Evolutionary conservation across 164 flowering plant species (phyloP).

Genomic region (Cinnamomum chago): DNA sequence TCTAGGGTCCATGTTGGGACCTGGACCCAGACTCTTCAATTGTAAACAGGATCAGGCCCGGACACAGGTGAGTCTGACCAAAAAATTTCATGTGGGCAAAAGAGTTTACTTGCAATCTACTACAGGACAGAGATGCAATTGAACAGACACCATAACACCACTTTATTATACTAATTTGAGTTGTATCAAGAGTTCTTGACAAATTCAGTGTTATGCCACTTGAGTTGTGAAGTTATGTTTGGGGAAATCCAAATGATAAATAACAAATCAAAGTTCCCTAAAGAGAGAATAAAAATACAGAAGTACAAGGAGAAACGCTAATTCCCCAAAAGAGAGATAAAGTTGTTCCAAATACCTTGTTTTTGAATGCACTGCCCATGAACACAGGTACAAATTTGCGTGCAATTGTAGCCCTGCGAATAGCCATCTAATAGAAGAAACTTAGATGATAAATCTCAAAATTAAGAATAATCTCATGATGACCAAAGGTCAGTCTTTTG

Average conservation of each 20-base stretch:
- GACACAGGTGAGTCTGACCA: no score
- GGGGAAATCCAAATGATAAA: background rate
- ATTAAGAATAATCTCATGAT: background rate
- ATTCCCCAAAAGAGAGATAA: background rate
- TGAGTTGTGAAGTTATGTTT: background rate
- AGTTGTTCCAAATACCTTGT: constrained; percentile 56
- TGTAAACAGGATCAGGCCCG: no score
- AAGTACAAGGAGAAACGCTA: no score
- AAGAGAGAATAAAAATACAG: background rate
- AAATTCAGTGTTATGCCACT: background rate
- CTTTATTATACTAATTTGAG: background rate
- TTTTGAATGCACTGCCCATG: constrained; percentile 99
- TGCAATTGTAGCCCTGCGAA: constrained; percentile 89
- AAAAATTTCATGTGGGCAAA: no score
- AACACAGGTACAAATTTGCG: constrained; percentile 91
- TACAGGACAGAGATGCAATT: no score
- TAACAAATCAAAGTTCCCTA: constrained; percentile 7
- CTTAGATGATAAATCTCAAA: background rate
- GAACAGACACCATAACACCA: background rate
- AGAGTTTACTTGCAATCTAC: no score
- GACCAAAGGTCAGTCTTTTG: background rate
- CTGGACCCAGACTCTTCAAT: no score
- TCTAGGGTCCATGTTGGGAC: no score
- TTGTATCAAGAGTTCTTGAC: background rate
- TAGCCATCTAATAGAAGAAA: constrained; percentile 60